Conservation (phyloP, 768 basidiomycete species). For the Suillus cothurnatus region DNA sequence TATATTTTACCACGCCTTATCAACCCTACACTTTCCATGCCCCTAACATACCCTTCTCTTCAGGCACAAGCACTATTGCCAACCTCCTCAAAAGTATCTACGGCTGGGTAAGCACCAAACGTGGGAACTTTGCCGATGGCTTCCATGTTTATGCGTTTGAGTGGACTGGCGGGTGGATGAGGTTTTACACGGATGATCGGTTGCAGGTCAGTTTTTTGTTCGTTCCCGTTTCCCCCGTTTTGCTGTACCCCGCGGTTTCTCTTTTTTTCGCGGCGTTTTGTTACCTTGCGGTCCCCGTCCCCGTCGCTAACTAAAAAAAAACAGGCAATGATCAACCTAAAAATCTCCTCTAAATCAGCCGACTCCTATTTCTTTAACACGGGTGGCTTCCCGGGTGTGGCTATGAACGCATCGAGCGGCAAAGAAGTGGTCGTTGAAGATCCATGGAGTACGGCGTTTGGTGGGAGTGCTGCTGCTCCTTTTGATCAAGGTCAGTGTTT, state of each 20-base stretch:
- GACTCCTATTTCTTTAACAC: conserved; percentile 54
- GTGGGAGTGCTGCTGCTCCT: conserved; percentile 48
- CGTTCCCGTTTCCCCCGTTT: not conserved
- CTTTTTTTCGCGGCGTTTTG: not conserved
- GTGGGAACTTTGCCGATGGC: conserved; percentile 45
- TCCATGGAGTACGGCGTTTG: conserved; percentile 49
- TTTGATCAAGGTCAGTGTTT: conserved; percentile 45
- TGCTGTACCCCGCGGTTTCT: not conserved
- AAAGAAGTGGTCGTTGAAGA: conserved; percentile 44
- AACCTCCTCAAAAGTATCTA: conserved; percentile 40
- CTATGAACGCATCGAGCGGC: conserved; percentile 42
- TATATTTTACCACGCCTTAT: not conserved
- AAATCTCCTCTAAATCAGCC: conserved; percentile 39
- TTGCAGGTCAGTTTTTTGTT: conserved; percentile 27
- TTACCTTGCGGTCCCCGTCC: not conserved
- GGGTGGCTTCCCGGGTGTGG: conserved; percentile 53
- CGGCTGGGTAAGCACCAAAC: conserved; percentile 39
- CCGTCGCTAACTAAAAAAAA: not conserved
- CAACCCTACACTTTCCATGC: not conserved
- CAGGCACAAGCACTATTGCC: conserved; percentile 9
- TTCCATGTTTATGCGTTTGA: conserved; percentile 61
- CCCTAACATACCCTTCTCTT: conserved; percentile 3
- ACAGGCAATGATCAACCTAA: conserved; percentile 52
- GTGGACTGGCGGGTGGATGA: conserved; percentile 60
- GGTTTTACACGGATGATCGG: conserved; percentile 54